Base-by-base conservation (phyloP, 2,329 filamentous ascomycete genomes). In the Stylonectria norvegica region DNA sequence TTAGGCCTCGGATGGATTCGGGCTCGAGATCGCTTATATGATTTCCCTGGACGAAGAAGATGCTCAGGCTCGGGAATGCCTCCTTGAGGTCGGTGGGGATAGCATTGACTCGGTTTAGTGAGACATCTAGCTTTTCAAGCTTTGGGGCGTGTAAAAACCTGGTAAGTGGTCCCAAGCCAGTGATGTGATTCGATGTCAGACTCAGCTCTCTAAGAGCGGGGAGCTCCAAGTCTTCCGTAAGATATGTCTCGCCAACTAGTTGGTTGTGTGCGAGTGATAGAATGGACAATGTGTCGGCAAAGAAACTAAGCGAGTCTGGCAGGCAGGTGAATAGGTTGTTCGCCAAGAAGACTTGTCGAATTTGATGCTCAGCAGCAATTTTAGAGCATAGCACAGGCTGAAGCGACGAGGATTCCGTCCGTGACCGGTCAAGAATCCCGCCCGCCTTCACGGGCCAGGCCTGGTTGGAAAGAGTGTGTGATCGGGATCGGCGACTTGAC, bases 31-130 rank as follows among this genome's bases (percentile, higher is more conserved):
- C 82, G 5, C 76, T 71, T 35, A 96, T 76, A 49, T 83, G 81
- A 60, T 97, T 97, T 63, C 94, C 89, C 4, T 82, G 78, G 1
- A 81, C 83, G 14, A 91, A 69, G 8, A 97, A 70, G 0, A 85
- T 79, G 2, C 73, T 76, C 29, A 96, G 72, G 5, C 70, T 73
- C 0, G 89, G 87, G 59, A 89, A 96, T 2, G 68, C 69, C 5
- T 75, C 66, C 38, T 81, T 81, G 5, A 95, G 68, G 17, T 60
- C 61, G 3, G 60, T 50, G 0, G 90, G 87, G 0, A 96, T 70
- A 0, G 76, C 75, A 1, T 80, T 76, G 20, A 97, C 67, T n/a
- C 85, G 81, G 60, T 97, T 97, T 49, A 85, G 78, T 17, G 85
- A 89, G 6, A 94, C 73, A 57, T 97, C 87, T 2, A 96, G 72